Base-by-base conservation (phyloP, 352 stramenopile species). In the Pseudoperonospora humuli region DNA sequence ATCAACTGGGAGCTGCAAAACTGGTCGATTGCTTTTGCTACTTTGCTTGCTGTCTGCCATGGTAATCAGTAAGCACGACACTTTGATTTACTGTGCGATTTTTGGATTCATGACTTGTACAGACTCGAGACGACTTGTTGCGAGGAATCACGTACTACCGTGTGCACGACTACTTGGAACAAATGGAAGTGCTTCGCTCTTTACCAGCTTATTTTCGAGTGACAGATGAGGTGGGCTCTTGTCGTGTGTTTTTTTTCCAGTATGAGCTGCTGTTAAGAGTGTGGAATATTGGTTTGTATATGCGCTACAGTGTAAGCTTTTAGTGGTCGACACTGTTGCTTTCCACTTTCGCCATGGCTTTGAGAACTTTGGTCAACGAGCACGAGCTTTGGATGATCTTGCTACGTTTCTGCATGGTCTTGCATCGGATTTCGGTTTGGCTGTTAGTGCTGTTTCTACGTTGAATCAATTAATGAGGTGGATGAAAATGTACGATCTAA, bases 281-380 rank as follows among this genome's bases (percentile, higher is more conserved):
- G n/a, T n/a, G n/a, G n/a, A n/a, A n/a, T n/a, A n/a, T n/a, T n/a
- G n/a, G 32, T 5, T 11, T 47, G 17, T 7, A 34, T 33, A 7
- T 14, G 6, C 27, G 0, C 23, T 50, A 5, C 50, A 93, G 55
- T 80, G 95, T 33, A 84, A 86, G 36, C 52, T 97, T 11, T 20
- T 98, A 7, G 69, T 97, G 3, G 46, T 98, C n/a, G 93, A 98
- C 47, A 96, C 76, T 17, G 65, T 97, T 14, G 86, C 93, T 10
- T 98, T 97, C 69, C 93, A 97, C 57, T 96, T 95, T 63, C 74
- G 93, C 7, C 83, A 95, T 34, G 77, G 69, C 0, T 90, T 86
- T 37, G 74, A 90, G 40, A 64, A 94, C 28, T 91, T 78, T 38
- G 39, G 47, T 1, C 65, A 82, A 48, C 71, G 88, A 13, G 49